A percentile compares a stretch with the other conserved stretches of the same genome.
These are phyloP conservation scores for Aspergillus ruber DNA, from an alignment of 2,329 filamentous ascomycete genomes.

Conservation along the genomic window DNA sequence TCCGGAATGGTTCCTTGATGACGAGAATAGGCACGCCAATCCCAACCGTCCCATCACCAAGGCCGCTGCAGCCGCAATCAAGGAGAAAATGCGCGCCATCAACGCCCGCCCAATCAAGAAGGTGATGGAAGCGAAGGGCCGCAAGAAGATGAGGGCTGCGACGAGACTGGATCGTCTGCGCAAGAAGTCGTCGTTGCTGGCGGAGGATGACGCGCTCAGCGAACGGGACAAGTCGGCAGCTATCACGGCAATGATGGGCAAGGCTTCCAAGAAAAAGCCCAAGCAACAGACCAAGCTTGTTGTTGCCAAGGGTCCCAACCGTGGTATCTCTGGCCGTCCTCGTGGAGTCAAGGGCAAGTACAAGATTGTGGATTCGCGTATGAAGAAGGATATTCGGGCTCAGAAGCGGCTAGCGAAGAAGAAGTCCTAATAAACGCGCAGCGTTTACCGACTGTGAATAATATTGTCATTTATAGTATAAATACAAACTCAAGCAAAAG, in stretches of 20 bases:
- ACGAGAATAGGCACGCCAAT: slow-evolving; percentile 78
- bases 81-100: slow-evolving; percentile 84
- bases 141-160: slow-evolving; percentile 94
- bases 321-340: slow-evolving; percentile 77
- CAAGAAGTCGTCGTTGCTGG: slow-evolving; percentile 90
- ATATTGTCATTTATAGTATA: slow-evolving; percentile 7
- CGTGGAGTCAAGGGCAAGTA: slow-evolving; percentile 92
- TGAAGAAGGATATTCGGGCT: slow-evolving; percentile 94
- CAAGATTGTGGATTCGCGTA: slow-evolving; percentile 88
- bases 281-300: slow-evolving; percentile 79
- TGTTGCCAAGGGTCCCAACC: slow-evolving; percentile 77
- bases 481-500: neutral
- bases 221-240: slow-evolving; percentile 91
- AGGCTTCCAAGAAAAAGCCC: slow-evolving; percentile 79
- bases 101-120: slow-evolving; percentile 99
- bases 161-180: slow-evolving; percentile 87
- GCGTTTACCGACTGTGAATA: slow-evolving; percentile 12
- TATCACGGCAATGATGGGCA: slow-evolving; percentile 74
- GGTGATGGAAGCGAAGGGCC: slow-evolving; percentile 88
- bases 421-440: slow-evolving; percentile 44
- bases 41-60: slow-evolving; percentile 84
- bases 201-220: slow-evolving; percentile 83
- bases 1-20: slow-evolving; percentile 96
- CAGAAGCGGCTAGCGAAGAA: slow-evolving; percentile 76
- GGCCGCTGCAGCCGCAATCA: slow-evolving; percentile 82